phyloP scores from a whole-genome alignment of 2,329 filamentous ascomycete species.

The Calonectria henricotiae region DNA sequence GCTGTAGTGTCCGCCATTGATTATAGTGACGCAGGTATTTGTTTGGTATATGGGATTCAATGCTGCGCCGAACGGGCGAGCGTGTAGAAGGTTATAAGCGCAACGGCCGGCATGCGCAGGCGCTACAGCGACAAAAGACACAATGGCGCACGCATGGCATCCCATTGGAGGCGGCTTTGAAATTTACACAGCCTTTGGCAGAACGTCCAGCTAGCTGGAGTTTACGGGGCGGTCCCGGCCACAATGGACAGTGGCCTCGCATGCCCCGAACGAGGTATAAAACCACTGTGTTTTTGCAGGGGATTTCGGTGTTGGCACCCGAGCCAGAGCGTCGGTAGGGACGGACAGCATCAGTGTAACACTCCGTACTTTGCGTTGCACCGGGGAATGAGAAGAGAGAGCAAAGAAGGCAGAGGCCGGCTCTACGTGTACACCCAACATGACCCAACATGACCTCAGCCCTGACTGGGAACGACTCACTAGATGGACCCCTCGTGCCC shows the following conservation, averaged over 20 bases:
- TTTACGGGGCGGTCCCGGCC: constrained; percentile 1
- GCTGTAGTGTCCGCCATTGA: constrained; percentile 38
- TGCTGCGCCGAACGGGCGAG: not conserved
- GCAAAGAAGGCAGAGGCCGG: not conserved
- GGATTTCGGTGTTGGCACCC: not conserved
- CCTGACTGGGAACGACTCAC: not conserved
- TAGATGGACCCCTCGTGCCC: not conserved
- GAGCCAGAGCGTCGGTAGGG: constrained; percentile 13
- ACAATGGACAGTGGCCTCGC: not conserved
- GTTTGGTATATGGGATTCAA: not conserved
- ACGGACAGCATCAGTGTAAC: not conserved
- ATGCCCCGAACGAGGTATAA: not conserved
- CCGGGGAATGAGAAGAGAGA: not conserved
- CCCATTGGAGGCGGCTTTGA: not conserved
- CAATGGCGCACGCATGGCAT: not conserved
- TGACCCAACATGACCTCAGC: not conserved
- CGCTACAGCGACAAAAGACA: not conserved
- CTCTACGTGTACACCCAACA: not conserved
- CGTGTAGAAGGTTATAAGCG: constrained; percentile 6
- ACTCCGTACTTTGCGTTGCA: not conserved
- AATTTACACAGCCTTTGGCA: constrained; percentile 8
- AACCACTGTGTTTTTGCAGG: not conserved
- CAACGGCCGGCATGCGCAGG: not conserved
- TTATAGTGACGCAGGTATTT: not conserved
- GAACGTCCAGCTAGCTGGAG: not conserved